Conservation (phyloP, 2,329 filamentous ascomycete genomes). For the Aphanocladium album region DNA sequence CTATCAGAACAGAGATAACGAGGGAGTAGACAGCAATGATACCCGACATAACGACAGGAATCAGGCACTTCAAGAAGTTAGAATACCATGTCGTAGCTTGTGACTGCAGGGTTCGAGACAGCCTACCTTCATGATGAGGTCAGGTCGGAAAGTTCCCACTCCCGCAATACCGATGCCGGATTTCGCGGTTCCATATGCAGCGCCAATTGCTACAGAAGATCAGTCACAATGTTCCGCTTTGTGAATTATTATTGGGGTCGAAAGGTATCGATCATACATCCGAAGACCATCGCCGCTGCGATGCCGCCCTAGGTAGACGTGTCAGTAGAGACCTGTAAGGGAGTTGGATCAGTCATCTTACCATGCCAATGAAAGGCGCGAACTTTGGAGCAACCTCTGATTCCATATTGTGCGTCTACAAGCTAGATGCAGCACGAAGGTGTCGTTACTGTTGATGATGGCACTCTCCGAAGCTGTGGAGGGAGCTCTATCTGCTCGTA, state of each 20-base stretch:
- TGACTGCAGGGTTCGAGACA: neutral
- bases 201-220: conserved; percentile 52
- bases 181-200: conserved; percentile 83
- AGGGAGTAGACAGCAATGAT: conserved; percentile 98
- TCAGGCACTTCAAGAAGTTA: conserved; percentile 56
- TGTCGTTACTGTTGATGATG: neutral
- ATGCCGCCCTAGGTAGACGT: conserved; percentile 60
- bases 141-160: conserved; percentile 77
- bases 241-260: neutral
- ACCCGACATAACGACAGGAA: conserved; percentile 95
- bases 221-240: neutral
- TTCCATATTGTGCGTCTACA: conserved; percentile 38
- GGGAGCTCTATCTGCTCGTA: neutral
- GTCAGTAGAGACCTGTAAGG: neutral
- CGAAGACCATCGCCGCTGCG: conserved; percentile 76
- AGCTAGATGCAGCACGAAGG: neutral
- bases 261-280: conserved; percentile 52
- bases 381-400: conserved; percentile 69
- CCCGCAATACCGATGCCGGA: conserved; percentile 84
- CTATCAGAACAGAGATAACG: conserved; percentile 93
- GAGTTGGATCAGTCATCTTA: conserved; percentile 39
- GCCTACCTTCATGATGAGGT: conserved; percentile 83
- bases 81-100: neutral
- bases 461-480: neutral
- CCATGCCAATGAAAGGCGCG: conserved; percentile 85